A percentile compares a stretch with the other conserved stretches of the same genome.
Evolutionary conservation across 768 basidiomycete genomes (phyloP).

Genomic region (Boletellus sp.): DNA sequence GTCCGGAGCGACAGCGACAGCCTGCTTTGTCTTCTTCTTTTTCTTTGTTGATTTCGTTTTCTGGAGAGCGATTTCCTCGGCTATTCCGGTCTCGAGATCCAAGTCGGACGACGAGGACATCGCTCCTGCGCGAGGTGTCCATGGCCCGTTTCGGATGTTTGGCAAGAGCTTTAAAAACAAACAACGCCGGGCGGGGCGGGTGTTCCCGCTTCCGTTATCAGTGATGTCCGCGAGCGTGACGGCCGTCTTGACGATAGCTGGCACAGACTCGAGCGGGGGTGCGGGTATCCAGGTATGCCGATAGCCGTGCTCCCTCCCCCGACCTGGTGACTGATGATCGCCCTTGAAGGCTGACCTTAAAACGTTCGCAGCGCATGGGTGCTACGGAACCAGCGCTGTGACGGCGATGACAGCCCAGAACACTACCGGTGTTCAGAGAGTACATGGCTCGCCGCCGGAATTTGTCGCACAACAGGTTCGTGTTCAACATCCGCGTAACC

Average conservation of each 20-base stretch:
- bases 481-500: constrained; percentile 1
- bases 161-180: constrained; percentile 26
- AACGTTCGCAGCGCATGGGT: constrained; percentile 72
- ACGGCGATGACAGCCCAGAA: constrained; percentile 92
- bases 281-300: constrained; percentile 79
- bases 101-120: constrained; percentile 26
- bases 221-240: constrained; percentile 18
- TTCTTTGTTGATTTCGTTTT: constrained; percentile 14
- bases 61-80: constrained; percentile 2
- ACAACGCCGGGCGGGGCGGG: constrained; percentile 8
- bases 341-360: constrained; percentile 75
- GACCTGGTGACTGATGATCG: neutral
- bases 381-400: constrained; percentile 78
- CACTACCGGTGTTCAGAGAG: constrained; percentile 74
- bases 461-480: constrained; percentile 75
- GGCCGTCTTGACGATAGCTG: constrained; percentile 67
- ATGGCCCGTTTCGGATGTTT: constrained; percentile 23
- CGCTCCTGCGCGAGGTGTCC: neutral
- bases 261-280: constrained; percentile 80
- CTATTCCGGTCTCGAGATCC: constrained; percentile 9
- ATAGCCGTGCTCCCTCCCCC: neutral
- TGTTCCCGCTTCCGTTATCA: neutral
- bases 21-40: constrained; percentile 10
- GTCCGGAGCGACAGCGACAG: constrained; percentile 10
- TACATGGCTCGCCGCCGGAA: constrained; percentile 61